A percentile compares a stretch with the other conserved stretches of the same genome.
Evolutionary conservation across 2,329 filamentous ascomycete genomes (phyloP).

Genomic region (Aphanoascus verrucosus): DNA sequence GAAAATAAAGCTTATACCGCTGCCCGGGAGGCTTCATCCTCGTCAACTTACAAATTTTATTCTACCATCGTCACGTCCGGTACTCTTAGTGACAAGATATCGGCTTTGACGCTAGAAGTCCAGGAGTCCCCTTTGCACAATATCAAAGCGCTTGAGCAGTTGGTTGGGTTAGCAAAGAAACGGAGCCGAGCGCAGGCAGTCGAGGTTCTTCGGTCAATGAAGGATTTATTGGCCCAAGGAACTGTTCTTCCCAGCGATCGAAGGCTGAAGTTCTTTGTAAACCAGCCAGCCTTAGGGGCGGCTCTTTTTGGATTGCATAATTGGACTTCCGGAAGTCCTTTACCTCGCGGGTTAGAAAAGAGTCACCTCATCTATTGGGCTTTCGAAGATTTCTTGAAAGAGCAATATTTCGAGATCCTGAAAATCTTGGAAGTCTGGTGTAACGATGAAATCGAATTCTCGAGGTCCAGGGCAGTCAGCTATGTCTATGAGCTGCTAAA

Average conservation of each 20-base stretch:
- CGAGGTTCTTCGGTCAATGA: constrained; percentile 80
- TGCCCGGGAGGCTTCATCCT: constrained; percentile 60
- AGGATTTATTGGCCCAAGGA: constrained; percentile 87
- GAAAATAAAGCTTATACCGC: constrained; percentile 67
- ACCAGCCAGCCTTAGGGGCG: constrained; percentile 65
- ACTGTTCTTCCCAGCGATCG: constrained; percentile 72
- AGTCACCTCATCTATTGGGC: constrained; percentile 76
- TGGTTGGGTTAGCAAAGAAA: constrained; percentile 77
- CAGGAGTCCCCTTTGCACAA: constrained; percentile 96
- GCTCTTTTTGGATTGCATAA: constrained; percentile 53
- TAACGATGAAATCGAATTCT: constrained; percentile 89
- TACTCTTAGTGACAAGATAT: constrained; percentile 93
- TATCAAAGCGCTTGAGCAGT: constrained; percentile 72
- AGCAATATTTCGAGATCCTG: constrained; percentile 82
- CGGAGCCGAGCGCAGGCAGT: constrained; percentile 87
- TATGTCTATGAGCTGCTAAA: constrained; percentile 86
- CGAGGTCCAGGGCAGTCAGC: constrained; percentile 74
- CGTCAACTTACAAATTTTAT: constrained; percentile 90
- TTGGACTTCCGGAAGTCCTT: constrained; percentile 58
- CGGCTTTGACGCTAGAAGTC: constrained; percentile 81
- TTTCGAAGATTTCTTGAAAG: constrained; percentile 92
- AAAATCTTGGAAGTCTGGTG: constrained; percentile 89
- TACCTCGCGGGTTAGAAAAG: constrained; percentile 65
- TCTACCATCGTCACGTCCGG: constrained; percentile 94
- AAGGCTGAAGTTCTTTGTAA: constrained; percentile 66